Conservation (phyloP, 2,329 filamentous ascomycete species). For the Penicillium sp. region DNA sequence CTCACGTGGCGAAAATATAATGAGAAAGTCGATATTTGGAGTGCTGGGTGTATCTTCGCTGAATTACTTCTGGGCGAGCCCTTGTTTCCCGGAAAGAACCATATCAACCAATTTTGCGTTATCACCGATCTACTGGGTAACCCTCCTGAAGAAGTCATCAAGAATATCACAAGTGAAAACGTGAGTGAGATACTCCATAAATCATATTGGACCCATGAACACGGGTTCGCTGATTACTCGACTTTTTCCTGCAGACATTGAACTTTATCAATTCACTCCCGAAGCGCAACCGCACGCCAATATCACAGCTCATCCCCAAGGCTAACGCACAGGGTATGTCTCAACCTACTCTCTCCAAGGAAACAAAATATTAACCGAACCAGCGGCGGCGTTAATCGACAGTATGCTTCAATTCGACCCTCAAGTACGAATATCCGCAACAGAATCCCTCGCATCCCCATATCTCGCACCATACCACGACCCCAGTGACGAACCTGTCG, state of each 20-base stretch:
- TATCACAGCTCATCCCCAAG: slow-evolving; percentile 84
- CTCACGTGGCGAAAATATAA: slow-evolving; percentile 99
- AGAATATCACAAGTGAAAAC: slow-evolving; percentile 96
- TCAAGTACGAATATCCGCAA: slow-evolving; percentile 79
- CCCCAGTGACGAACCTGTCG: slow-evolving; percentile 85
- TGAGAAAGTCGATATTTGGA: slow-evolving; percentile 98
- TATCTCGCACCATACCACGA: slow-evolving; percentile 96
- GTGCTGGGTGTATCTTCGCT: slow-evolving; percentile 94
- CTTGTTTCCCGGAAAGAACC: slow-evolving; percentile 94
- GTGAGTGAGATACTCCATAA: slow-evolving; percentile 43
- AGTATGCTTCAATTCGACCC: slow-evolving; percentile 96
- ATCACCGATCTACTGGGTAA: slow-evolving; percentile 96
- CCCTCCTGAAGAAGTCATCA: slow-evolving; percentile 92
- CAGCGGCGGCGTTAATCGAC: slow-evolving; percentile 84
- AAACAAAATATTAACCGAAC: background rate
- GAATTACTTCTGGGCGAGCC: slow-evolving; percentile 98
- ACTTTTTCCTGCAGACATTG: slow-evolving; percentile 56
- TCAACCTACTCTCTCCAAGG: slow-evolving; percentile 5
- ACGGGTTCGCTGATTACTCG: background rate
- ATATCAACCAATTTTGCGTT: slow-evolving; percentile 98
- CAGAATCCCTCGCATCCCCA: slow-evolving; percentile 73
- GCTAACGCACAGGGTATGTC: slow-evolving; percentile 68
- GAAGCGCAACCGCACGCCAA: slow-evolving; percentile 78
- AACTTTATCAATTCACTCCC: slow-evolving; percentile 94
- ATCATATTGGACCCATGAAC: background rate